Evolutionary conservation across 2,329 filamentous ascomycete species (phyloP).

Genomic region (Ceratocystis alfenasii): DNA sequence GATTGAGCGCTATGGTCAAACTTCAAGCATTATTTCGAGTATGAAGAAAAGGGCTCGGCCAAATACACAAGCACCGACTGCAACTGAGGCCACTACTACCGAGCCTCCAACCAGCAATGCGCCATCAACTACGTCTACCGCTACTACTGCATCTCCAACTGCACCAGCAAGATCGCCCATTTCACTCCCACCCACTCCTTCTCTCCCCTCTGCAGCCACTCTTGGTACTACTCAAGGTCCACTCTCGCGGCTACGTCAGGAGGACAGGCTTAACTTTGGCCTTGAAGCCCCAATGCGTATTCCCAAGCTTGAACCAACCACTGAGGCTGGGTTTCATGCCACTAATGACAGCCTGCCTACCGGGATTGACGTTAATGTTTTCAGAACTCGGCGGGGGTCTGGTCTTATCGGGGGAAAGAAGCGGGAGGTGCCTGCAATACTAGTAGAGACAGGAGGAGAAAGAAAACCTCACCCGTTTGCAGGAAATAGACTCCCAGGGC

Average conservation of each 20-base stretch:
- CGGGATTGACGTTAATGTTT: constrained; percentile 19
- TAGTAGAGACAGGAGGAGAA: background rate
- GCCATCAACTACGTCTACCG: background rate
- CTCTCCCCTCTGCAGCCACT: background rate
- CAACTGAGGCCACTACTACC: background rate
- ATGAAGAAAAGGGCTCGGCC: constrained; percentile 27
- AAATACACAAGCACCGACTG: background rate
- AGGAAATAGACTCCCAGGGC: constrained; percentile 19
- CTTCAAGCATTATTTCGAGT: constrained; percentile 34
- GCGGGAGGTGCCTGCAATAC: background rate
- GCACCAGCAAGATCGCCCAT: background rate
- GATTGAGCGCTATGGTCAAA: constrained; percentile 39
- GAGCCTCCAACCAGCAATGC: background rate
- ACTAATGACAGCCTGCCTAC: background rate
- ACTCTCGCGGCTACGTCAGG: constrained; percentile 17
- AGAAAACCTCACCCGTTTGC: constrained; percentile 21
- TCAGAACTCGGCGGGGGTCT: constrained; percentile 18
- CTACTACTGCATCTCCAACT: background rate
- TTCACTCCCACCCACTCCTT: background rate
- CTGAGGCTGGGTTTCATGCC: constrained; percentile 3
- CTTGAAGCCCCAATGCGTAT: constrained; percentile 17
- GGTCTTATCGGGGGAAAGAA: constrained; percentile 4
- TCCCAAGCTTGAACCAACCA: constrained; percentile 19
- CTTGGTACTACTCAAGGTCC: constrained; percentile 13
- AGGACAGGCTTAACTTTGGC: constrained; percentile 15